Percentiles rank a stretch among this genome's conserved stretches.
Conservation (phyloP, 352 stramenopile genomes). For the Pythium guiyangense region DNA sequence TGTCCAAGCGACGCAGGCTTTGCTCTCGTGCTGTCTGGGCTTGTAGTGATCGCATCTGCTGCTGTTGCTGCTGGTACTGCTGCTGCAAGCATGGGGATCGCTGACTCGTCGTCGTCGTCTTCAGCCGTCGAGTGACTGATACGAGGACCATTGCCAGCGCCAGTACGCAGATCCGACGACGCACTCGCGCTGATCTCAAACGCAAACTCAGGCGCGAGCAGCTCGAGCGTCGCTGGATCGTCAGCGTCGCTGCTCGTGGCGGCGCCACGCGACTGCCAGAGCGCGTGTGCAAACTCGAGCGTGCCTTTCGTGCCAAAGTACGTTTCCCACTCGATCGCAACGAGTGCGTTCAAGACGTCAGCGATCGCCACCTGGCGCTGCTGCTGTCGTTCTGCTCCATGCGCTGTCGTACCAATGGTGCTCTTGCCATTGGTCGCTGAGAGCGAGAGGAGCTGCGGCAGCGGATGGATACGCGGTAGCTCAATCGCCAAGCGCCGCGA, state of each 20-base stretch:
- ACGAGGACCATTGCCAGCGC: neutral
- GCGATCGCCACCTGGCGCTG: conserved; percentile 2
- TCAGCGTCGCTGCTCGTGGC: neutral
- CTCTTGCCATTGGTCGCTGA: neutral
- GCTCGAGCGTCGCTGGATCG: conserved; percentile 15
- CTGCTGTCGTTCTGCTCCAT: no score
- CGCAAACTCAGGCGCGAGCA: conserved; percentile 24
- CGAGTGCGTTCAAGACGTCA: conserved; percentile 27
- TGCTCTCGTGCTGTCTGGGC: neutral
- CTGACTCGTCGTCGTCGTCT: neutral
- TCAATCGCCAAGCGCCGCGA: conserved; percentile 37
- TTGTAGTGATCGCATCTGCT: neutral
- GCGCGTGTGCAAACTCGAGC: conserved; percentile 12
- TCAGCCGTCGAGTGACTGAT: neutral
- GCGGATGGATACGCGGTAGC: conserved; percentile 21
- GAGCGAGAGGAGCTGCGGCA: neutral
- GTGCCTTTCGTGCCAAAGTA: conserved; percentile 39
- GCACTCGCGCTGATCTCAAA: conserved; percentile 22
- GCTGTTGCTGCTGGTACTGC: neutral
- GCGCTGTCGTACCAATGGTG: no score
- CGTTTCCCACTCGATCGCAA: conserved; percentile 53
- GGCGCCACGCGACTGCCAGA: conserved; percentile 8
- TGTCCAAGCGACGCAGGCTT: neutral
- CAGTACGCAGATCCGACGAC: no score
- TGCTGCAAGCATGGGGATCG: conserved; percentile 7